A percentile compares a stretch with the other conserved stretches of the same genome.
Evolutionary conservation across 1,139 yeast species (phyloP).

Genomic region (Debaryomyces coudertii): DNA sequence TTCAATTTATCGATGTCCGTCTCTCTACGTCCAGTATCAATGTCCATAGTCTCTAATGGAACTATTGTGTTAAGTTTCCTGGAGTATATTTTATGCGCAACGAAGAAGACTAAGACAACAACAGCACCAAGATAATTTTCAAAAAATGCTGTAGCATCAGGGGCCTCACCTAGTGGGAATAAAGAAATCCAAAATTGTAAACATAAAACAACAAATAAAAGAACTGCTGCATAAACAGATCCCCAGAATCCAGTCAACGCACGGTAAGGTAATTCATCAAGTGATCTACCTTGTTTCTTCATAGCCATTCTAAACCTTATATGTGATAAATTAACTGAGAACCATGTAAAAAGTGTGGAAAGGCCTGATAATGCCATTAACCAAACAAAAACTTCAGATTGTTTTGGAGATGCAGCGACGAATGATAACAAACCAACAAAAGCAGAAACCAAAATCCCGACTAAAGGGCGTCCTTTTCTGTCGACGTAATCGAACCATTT

Average conservation of each 20-base stretch:
- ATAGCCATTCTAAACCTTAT: conserved; percentile 44
- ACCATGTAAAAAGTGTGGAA: conserved; percentile 49
- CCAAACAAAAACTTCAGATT: conserved; percentile 44
- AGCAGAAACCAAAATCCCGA: conserved; percentile 39
- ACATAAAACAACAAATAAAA: conserved; percentile 33
- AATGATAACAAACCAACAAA: conserved; percentile 44
- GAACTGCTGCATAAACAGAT: conserved; percentile 37
- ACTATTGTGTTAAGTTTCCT: conserved; percentile 32
- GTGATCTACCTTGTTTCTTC: conserved; percentile 30
- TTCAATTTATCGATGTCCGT: conserved; percentile 40
- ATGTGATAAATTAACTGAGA: conserved; percentile 42
- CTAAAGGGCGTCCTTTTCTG: conserved; percentile 45
- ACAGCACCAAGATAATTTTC: conserved; percentile 40
- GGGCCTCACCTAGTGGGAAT: conserved; percentile 37
- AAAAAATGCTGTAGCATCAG: conserved; percentile 35
- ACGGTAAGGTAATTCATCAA: conserved; percentile 41
- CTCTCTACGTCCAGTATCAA: conserved; percentile 44
- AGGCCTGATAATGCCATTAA: conserved; percentile 45
- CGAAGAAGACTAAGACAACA: conserved; percentile 33
- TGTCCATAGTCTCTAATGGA: conserved; percentile 36
- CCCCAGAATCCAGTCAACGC: conserved; percentile 45
- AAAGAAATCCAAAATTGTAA: conserved; percentile 49
- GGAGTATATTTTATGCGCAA: conserved; percentile 39
- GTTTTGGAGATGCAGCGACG: conserved; percentile 44
- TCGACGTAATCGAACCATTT: conserved; percentile 40